These are phyloP conservation scores for Glonium stellatum DNA, from an alignment of 495 filamentous ascomycete genomes.

Conservation along the genomic window DNA sequence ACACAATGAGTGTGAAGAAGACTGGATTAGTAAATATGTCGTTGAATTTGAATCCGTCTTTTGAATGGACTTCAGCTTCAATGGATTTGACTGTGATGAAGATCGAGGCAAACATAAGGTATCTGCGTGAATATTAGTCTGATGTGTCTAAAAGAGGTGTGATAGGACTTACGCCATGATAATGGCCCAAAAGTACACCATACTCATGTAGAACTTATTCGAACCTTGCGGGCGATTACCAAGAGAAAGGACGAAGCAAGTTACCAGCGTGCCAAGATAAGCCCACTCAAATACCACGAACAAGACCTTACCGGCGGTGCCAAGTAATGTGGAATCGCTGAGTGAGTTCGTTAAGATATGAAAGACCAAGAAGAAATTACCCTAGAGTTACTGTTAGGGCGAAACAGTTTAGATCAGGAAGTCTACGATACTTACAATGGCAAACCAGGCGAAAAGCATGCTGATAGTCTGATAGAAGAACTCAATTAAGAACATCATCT, in stretches of 20 bases:
- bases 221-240: slow-evolving; percentile 96
- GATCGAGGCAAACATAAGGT: slow-evolving; percentile 88
- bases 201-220: slow-evolving; percentile 87
- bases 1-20: slow-evolving; percentile 92
- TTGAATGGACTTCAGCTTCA: slow-evolving; percentile 49
- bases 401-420: slow-evolving; percentile 8
- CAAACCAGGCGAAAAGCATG: slow-evolving; percentile 99
- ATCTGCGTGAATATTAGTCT: slow-evolving; percentile 44
- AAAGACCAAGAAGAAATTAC: slow-evolving; percentile 99
- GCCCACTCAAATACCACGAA: slow-evolving; percentile 93
- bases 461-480: slow-evolving; percentile 90
- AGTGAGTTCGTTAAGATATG: slow-evolving; percentile 89
- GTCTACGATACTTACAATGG: slow-evolving; percentile 47
- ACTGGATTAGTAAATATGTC: slow-evolving; percentile 77
- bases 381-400: slow-evolving; percentile 29
- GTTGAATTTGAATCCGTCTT: slow-evolving; percentile 51
- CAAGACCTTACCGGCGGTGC: slow-evolving; percentile 66
- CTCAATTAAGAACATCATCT: slow-evolving; percentile 83
- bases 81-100: slow-evolving; percentile 91
- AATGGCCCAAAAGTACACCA: slow-evolving; percentile 93
- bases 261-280: slow-evolving; percentile 83
- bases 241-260: slow-evolving; percentile 91
- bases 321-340: slow-evolving; percentile 57
- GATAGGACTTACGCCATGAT: slow-evolving; percentile 72
- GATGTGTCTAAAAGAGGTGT: neutral